Conservation (phyloP, 805 yeast species). For the Yamadazyma kitorensis region DNA sequence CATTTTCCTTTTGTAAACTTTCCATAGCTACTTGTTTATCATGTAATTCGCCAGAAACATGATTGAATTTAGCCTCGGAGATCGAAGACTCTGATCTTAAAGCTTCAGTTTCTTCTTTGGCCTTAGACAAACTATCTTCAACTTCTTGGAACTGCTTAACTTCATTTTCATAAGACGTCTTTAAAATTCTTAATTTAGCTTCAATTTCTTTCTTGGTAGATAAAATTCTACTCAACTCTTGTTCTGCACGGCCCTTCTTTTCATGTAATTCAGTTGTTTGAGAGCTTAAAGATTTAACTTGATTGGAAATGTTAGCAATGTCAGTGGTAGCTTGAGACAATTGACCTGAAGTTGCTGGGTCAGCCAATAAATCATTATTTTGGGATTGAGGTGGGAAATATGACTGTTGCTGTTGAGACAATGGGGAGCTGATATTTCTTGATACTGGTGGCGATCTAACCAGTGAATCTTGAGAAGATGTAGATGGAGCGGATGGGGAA, state of each 20-base stretch:
- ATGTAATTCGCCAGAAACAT: slow-evolving; percentile 62
- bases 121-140: slow-evolving; percentile 56
- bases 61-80: slow-evolving; percentile 75
- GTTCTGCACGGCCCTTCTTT: slow-evolving; percentile 71
- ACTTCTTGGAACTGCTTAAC: slow-evolving; percentile 71
- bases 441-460: slow-evolving; percentile 13
- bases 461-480: slow-evolving; percentile 14
- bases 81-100: slow-evolving; percentile 70
- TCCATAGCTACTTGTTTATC: slow-evolving; percentile 59
- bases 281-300: slow-evolving; percentile 70
- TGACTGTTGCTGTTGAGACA: slow-evolving; percentile 8
- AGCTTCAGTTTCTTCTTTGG: slow-evolving; percentile 65
- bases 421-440: slow-evolving; percentile 9
- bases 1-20: slow-evolving; percentile 65
- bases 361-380: slow-evolving; percentile 50
- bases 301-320: slow-evolving; percentile 82
- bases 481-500: slow-evolving; percentile 2
- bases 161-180: slow-evolving; percentile 74
- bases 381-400: slow-evolving; percentile 4
- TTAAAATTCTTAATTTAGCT: slow-evolving; percentile 61
- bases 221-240: slow-evolving; percentile 68
- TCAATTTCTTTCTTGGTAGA: slow-evolving; percentile 70
- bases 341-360: slow-evolving; percentile 60
- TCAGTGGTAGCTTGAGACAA: slow-evolving; percentile 79
- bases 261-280: slow-evolving; percentile 72